Conservation (phyloP, 2,329 filamentous ascomycete genomes). For the Beauveria brongniartii region DNA sequence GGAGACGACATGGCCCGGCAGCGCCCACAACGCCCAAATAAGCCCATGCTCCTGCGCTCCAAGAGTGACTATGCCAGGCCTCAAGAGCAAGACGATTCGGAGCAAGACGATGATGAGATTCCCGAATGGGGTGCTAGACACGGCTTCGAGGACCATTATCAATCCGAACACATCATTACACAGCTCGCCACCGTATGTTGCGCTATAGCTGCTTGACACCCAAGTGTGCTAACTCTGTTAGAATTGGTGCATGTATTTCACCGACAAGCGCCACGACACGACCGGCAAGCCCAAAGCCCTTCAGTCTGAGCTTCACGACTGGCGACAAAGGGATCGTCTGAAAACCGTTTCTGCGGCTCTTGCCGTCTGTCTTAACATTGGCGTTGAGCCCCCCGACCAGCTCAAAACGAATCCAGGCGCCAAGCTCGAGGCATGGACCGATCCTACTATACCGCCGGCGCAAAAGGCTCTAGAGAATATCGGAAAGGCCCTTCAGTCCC, state of each 20-base stretch:
- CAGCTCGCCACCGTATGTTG: constrained; percentile 68
- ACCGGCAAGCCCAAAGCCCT: constrained; percentile 75
- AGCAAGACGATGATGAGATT: constrained; percentile 37
- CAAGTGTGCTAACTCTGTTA: constrained; percentile 27
- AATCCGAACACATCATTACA: constrained; percentile 81
- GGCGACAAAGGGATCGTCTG: constrained; percentile 92
- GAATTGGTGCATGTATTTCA: constrained; percentile 99
- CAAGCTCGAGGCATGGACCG: constrained; percentile 93
- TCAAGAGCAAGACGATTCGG: constrained; percentile 30
- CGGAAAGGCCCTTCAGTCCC: constrained; percentile 87
- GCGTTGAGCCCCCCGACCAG: constrained; percentile 93
- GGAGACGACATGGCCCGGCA: constrained; percentile 28
- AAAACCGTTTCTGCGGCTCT: constrained; percentile 96
- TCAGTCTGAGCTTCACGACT: constrained; percentile 68
- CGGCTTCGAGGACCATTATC: constrained; percentile 88
- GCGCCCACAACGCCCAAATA: constrained; percentile 31
- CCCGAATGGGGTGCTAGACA: constrained; percentile 59
- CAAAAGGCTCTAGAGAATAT: constrained; percentile 89
- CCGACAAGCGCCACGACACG: constrained; percentile 94
- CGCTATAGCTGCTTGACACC: constrained; percentile 8
- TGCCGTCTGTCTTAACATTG: constrained; percentile 92
- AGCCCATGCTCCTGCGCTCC: constrained; percentile 46
- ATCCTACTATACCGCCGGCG: constrained; percentile 72
- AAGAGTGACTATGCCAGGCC: constrained; percentile 47
- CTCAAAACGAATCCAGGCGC: constrained; percentile 91